phyloP scores from a whole-genome alignment of 345 rosid genomes.

The Noccaea bulbosa region DNA sequence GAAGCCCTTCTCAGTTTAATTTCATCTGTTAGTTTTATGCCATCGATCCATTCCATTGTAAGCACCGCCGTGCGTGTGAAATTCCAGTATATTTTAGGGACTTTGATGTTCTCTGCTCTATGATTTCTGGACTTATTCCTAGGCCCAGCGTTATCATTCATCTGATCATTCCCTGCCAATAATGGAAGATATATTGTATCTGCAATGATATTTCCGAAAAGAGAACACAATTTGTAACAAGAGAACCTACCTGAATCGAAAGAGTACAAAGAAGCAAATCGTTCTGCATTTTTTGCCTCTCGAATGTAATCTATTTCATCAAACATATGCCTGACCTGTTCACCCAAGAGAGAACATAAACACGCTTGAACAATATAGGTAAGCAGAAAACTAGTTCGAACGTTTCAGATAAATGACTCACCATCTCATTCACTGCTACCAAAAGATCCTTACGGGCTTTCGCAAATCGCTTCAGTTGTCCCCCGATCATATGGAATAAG shows the following conservation, averaged over 20 bases:
- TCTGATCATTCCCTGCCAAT: constrained; percentile 51
- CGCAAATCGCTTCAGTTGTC: constrained; percentile 92
- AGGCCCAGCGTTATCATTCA: constrained; percentile 42
- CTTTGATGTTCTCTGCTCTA: constrained; percentile 63
- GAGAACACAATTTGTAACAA: constrained; percentile 1
- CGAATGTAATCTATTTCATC: constrained; percentile 89
- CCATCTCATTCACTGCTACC: constrained; percentile 94
- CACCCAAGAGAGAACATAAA: constrained; percentile 59
- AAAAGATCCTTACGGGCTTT: constrained; percentile 88
- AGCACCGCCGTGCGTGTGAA: constrained; percentile 80
- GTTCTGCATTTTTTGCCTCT: constrained; percentile 95
- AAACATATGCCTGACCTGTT: constrained; percentile 99
- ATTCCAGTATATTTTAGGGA: constrained; percentile 91
- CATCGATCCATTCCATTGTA: constrained; percentile 99
- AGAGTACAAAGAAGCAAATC: constrained; percentile 82
- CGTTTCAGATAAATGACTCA: constrained; percentile 45
- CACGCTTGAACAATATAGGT: constrained; percentile 41
- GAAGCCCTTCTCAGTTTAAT: constrained; percentile 55
- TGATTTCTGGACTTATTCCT: constrained; percentile 42
- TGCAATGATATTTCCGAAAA: constrained; percentile 20
- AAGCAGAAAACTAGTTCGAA: constrained; percentile 24
- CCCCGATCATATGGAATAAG: constrained; percentile 87
- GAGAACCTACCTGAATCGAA: constrained; percentile 55
- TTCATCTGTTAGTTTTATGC: constrained; percentile 91
- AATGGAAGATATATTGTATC: constrained; percentile 5